phyloP scores from a whole-genome alignment of 495 filamentous ascomycete genomes.

The Bombardia bombarda region DNA sequence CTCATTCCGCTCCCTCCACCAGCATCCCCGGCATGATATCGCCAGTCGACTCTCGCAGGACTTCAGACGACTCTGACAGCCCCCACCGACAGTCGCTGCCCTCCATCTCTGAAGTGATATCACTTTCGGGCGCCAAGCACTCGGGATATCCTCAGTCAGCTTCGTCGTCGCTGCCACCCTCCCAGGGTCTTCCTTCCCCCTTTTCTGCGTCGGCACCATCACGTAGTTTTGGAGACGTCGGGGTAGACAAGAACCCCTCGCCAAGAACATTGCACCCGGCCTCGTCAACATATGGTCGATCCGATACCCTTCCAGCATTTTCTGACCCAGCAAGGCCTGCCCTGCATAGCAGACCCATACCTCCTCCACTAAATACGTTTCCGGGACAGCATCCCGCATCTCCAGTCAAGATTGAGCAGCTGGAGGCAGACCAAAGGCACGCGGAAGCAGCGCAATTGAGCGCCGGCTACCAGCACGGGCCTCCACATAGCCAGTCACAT shows the following conservation, averaged over 20 bases:
- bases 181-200: conserved; percentile 24
- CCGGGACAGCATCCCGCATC: conserved; percentile 20
- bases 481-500: conserved; percentile 16
- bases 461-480: conserved; percentile 16
- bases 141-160: conserved; percentile 27
- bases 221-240: conserved; percentile 19
- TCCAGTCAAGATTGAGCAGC: conserved; percentile 20
- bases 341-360: conserved; percentile 18
- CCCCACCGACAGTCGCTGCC: conserved; percentile 40
- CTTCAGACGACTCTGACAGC: conserved; percentile 31
- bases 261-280: conserved; percentile 25
- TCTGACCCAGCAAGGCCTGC: conserved; percentile 23
- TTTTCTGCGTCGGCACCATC: conserved; percentile 18
- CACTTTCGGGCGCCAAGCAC: conserved; percentile 29
- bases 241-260: conserved; percentile 25
- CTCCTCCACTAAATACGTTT: conserved; percentile 27
- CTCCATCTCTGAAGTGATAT: conserved; percentile 42
- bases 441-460: conserved; percentile 16
- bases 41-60: conserved; percentile 33
- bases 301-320: conserved; percentile 24
- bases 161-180: conserved; percentile 17
- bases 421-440: conserved; percentile 19
- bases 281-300: conserved; percentile 17
- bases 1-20: conserved; percentile 24
- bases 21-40: conserved; percentile 38